These are phyloP conservation scores for Lentinula novae-zelandiae DNA, from an alignment of 1,284 basidiomycete species.

Conservation along the genomic window DNA sequence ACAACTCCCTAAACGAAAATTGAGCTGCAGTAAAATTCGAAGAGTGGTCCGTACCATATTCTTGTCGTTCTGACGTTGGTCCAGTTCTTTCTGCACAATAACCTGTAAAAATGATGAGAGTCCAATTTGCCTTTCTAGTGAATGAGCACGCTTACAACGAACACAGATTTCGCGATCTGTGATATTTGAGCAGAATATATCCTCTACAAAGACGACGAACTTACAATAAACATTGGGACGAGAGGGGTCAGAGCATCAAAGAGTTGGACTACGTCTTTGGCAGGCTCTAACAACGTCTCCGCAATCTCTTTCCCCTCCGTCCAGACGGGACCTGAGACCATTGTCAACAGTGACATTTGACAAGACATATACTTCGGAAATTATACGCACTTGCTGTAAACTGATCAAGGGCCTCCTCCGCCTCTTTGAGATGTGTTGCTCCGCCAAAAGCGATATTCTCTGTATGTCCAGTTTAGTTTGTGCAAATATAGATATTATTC, in stretches of 20 bases:
- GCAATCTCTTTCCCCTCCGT: slow-evolving; percentile 9
- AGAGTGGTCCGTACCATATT: slow-evolving; percentile 18
- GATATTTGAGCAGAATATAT: background rate
- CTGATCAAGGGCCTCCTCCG: background rate
- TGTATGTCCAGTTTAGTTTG: background rate
- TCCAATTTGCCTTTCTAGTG: background rate
- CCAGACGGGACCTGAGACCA: slow-evolving; percentile 8
- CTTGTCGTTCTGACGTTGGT: slow-evolving; percentile 23
- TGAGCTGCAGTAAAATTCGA: background rate
- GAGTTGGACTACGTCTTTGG: slow-evolving; percentile 10
- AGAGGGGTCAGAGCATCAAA: slow-evolving; percentile 5
- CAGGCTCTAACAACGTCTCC: slow-evolving; percentile 9
- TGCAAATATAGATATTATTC: background rate
- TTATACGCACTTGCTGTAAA: slow-evolving; percentile 8
- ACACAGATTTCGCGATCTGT: slow-evolving; percentile 10
- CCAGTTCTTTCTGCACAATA: slow-evolving; percentile 23
- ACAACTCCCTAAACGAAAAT: slow-evolving; percentile 9
- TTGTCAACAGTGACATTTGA: background rate
- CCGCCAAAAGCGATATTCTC: slow-evolving; percentile 1
- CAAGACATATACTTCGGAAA: background rate
- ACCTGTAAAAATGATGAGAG: slow-evolving; percentile 13
- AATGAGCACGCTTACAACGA: slow-evolving; percentile 16
- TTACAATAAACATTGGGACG: slow-evolving; percentile 11
- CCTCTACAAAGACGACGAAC: background rate
- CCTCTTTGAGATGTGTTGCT: slow-evolving; percentile 2